Base-by-base conservation (phyloP, 371 early-diverging fungal genomes). In the Mortierella sp. region DNA sequence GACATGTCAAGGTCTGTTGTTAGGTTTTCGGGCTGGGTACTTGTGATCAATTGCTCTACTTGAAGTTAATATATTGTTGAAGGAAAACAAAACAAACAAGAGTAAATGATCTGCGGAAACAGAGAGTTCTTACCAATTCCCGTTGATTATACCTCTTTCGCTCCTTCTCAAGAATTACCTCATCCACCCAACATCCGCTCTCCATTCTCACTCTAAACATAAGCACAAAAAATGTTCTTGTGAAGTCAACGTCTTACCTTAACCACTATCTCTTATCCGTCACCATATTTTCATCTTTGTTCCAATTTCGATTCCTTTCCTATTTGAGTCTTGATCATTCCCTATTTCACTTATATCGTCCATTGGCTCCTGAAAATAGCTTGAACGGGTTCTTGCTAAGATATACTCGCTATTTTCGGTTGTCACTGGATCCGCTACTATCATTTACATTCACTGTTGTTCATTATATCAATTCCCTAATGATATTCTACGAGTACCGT, bases 231-330 rank as follows among this genome's bases (percentile, higher is more conserved):
- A 28, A 28, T 1, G 2, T 28, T 28, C 28, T 28, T 28, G 28
- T 28, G 28, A 28, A 28, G 28, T 28, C 28, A 28, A 28, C 28
- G 28, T 28, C 28, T 28, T 28, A 28, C 28, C 28, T 28, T 13
- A 13, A 43, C 43, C 43, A 43, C 43, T 5, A 1, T 43, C 7
- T 43, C 43, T 43, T 7, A 43, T 28, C 28, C 24, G 22, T 58
- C n/a, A 33, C 32, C 58, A 15, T 58, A 33, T 33, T 58, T 36
- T 38, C 38, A 16, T 47, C 59, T n/a, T 58, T 19, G 59, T 58
- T 58, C 59, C 40, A 38, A 58, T 58, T 58, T 58, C 59, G 32
- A 58, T 21, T 58, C 16, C 28, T 16, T n/a, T 16, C 8, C 59
- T 15, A 36, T 58, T 38, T 36, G 32, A 41, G 45, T 59, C 22